phyloP scores from a whole-genome alignment of 805 yeast species.

The Hanseniaspora occidentalis region DNA sequence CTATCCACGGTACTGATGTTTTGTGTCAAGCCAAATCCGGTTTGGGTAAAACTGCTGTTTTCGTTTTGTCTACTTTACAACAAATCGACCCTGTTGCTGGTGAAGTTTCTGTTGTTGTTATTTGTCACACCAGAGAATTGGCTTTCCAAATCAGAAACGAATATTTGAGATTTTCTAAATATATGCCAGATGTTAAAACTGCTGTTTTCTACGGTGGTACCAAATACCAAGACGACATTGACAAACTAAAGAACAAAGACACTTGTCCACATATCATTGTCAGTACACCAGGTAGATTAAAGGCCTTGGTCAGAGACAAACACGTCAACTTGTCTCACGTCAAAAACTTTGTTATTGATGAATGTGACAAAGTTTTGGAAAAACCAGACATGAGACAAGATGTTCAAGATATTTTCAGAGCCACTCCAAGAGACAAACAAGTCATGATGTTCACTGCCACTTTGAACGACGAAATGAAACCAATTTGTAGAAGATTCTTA shows the following conservation, averaged over 20 bases:
- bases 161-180: slow-evolving; percentile 93
- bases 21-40: slow-evolving; percentile 99
- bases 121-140: slow-evolving; percentile 97
- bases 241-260: slow-evolving; percentile 79
- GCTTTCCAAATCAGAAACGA: slow-evolving; percentile 98
- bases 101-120: slow-evolving; percentile 85
- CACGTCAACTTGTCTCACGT: slow-evolving; percentile 74
- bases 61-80: slow-evolving; percentile 89
- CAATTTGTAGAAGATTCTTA: slow-evolving; percentile 95
- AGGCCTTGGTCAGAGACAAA: slow-evolving; percentile 87
- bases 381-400: slow-evolving; percentile 91
- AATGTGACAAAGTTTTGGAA: slow-evolving; percentile 97
- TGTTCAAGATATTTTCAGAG: slow-evolving; percentile 94
- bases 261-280: slow-evolving; percentile 94
- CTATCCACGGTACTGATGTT: slow-evolving; percentile 94
- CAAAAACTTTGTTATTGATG: slow-evolving; percentile 92
- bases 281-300: slow-evolving; percentile 97
- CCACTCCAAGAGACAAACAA: slow-evolving; percentile 96
- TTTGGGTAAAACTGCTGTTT: slow-evolving; percentile 98
- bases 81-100: slow-evolving; percentile 97
- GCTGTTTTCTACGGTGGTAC: slow-evolving; percentile 97
- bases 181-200: slow-evolving; percentile 95
- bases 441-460: slow-evolving; percentile 99
- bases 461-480: slow-evolving; percentile 84
- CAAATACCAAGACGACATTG: slow-evolving; percentile 73